These are phyloP conservation scores for Nannochloris sp. DNA, from an alignment of 139 green algal species.

Conservation along the genomic window DNA sequence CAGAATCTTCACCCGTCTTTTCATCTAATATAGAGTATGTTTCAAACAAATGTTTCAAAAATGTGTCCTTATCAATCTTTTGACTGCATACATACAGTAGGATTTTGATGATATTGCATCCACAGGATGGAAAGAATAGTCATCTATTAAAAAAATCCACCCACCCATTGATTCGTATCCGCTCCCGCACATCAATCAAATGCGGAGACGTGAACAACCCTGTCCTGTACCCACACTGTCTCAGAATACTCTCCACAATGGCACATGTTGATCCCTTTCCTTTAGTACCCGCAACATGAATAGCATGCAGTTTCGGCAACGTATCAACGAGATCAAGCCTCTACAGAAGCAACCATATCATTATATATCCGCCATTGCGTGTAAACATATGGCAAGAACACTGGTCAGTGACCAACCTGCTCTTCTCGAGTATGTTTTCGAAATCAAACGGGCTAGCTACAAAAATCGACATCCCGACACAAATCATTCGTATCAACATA, in stretches of 20 bases:
- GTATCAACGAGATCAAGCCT: conserved; percentile 45
- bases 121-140: neutral
- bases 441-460: too few species aligned
- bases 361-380: too few species aligned
- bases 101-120: neutral
- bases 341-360: conserved; percentile 18
- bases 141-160: neutral
- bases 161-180: conserved; percentile 71
- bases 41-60: conserved; percentile 52
- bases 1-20: conserved; percentile 33
- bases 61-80: conserved; percentile 31
- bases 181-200: conserved; percentile 76
- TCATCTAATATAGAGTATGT: conserved; percentile 35
- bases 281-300: conserved; percentile 88
- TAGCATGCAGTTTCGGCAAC: conserved; percentile 55
- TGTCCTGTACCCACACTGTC: conserved; percentile 61
- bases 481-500: conserved; percentile 13
- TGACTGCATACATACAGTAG: conserved; percentile 13
- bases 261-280: conserved; percentile 86
- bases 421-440: too few species aligned
- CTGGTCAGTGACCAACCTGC: too few species aligned
- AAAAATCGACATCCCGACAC: neutral
- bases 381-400: too few species aligned
- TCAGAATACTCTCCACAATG: conserved; percentile 77
- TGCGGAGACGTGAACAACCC: conserved; percentile 86